These are phyloP conservation scores for Exophiala aquamarina DNA, from an alignment of 2,329 filamentous ascomycete genomes.

Conservation along the genomic window DNA sequence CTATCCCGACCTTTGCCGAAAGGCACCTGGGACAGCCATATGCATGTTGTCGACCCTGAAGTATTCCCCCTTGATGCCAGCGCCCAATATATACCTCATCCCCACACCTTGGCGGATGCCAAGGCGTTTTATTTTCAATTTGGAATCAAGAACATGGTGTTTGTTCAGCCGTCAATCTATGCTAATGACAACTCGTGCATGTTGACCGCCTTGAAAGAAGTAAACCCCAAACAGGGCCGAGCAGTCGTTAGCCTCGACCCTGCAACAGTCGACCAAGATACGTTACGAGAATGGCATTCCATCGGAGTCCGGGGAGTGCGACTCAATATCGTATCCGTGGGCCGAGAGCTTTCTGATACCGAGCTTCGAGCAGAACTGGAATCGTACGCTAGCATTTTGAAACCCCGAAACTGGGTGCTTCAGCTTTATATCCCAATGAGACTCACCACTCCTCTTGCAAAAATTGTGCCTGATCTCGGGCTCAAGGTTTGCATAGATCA, in stretches of 20 bases:
- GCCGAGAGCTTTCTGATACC: slow-evolving; percentile 39
- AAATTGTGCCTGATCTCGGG: slow-evolving; percentile 48
- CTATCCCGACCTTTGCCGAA: slow-evolving; percentile 33
- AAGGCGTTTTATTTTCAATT: slow-evolving; percentile 52
- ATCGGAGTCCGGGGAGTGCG: slow-evolving; percentile 61
- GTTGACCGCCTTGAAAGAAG: slow-evolving; percentile 51
- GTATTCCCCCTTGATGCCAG: slow-evolving; percentile 49
- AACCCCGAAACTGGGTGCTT: slow-evolving; percentile 56
- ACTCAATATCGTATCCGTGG: slow-evolving; percentile 58
- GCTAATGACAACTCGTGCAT: slow-evolving; percentile 61
- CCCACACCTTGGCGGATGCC: slow-evolving; percentile 53
- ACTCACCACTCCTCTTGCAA: slow-evolving; percentile 50
- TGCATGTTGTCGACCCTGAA: slow-evolving; percentile 60
- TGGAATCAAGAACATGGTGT: slow-evolving; percentile 56
- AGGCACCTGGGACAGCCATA: slow-evolving; percentile 61
- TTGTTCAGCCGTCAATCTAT: slow-evolving; percentile 64
- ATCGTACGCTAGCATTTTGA: slow-evolving; percentile 52
- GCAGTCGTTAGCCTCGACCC: slow-evolving; percentile 61
- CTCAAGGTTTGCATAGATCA: slow-evolving; percentile 57
- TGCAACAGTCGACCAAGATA: slow-evolving; percentile 35
- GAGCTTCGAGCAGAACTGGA: slow-evolving; percentile 46
- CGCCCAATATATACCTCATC: slow-evolving; percentile 53
- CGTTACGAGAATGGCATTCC: slow-evolving; percentile 54
- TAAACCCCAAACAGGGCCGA: slow-evolving; percentile 48
- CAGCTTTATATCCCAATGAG: slow-evolving; percentile 59